Evolutionary conservation across 371 early-diverging fungal genomes (phyloP).

Genomic region (Sanchytrium tribonematis): DNA sequence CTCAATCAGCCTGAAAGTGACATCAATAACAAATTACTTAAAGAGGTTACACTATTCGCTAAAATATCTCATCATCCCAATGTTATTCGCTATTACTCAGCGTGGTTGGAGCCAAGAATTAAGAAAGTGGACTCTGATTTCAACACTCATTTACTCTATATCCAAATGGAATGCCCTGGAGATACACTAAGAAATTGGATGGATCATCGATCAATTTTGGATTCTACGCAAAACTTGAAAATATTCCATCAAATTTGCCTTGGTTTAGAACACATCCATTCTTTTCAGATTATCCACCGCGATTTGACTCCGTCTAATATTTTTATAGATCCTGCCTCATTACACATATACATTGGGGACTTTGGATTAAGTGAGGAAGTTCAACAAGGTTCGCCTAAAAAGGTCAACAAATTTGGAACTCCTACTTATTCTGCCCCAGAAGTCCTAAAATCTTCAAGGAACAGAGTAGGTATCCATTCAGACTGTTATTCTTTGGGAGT

Average conservation of each 20-base stretch:
- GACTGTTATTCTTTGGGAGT: conserved; percentile 1
- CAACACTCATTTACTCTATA: not conserved
- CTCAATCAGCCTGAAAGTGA: not conserved
- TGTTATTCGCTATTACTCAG: conserved; percentile 68
- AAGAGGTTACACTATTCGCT: conserved; percentile 70
- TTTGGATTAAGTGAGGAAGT: not conserved
- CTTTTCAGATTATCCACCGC: conserved; percentile 37
- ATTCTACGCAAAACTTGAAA: not conserved
- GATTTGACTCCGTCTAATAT: conserved; percentile 55
- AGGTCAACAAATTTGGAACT: not conserved
- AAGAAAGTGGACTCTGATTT: not conserved
- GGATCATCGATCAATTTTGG: not conserved
- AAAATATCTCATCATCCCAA: conserved; percentile 48
- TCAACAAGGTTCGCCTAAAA: not conserved
- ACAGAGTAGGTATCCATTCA: too few species aligned
- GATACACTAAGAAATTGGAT: not conserved
- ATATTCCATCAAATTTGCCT: conserved; percentile 8
- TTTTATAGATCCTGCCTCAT: conserved; percentile 15
- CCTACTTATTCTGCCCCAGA: not conserved
- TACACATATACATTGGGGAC: not conserved
- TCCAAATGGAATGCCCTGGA: not conserved
- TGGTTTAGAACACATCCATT: conserved; percentile 32
- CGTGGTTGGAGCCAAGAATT: conserved; percentile 43
- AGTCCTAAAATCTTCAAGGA: not conserved
- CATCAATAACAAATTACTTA: too few species aligned